Conservation (phyloP, 495 filamentous ascomycete species). For the Gamarada debralockiae region DNA sequence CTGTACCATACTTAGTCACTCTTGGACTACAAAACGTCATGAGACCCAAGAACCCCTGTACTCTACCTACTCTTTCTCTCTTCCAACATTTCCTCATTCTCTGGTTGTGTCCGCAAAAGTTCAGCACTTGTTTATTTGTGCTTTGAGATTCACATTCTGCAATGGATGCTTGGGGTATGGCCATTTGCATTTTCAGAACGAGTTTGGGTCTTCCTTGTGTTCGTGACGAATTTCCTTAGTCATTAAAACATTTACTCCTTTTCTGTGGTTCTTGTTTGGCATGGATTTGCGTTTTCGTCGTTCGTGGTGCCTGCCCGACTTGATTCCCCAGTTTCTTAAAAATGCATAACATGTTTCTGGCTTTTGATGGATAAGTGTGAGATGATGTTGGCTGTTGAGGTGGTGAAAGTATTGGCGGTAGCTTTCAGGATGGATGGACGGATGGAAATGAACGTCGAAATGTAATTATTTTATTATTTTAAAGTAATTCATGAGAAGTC, state of each 20-base stretch:
- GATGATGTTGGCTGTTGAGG: neutral
- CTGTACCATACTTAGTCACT: conserved; percentile 23
- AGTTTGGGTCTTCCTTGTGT: neutral
- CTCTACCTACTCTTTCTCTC: conserved; percentile 18
- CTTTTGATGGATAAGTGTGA: neutral
- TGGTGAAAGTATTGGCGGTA: too few relatives aligned
- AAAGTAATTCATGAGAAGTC: too few relatives aligned
- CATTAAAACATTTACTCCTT: neutral
- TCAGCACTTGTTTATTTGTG: conserved; percentile 5
- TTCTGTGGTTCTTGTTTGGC: neutral
- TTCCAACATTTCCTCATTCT: conserved; percentile 4
- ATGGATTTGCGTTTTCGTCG: neutral
- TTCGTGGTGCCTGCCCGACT: neutral
- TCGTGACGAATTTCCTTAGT: conserved; percentile 1
- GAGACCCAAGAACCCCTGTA: conserved; percentile 19
- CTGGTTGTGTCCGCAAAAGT: conserved; percentile 1
- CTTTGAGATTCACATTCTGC: conserved; percentile 1
- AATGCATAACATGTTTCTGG: conserved; percentile 2
- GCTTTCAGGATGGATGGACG: too few relatives aligned
- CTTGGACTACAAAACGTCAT: conserved; percentile 7
- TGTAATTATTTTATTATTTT: too few relatives aligned
- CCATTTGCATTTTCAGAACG: conserved; percentile 10
- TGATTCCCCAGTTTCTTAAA: neutral
- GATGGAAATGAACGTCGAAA: too few relatives aligned
- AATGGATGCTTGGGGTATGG: neutral